A percentile compares a stretch with the other conserved stretches of the same genome.
phyloP scores from a whole-genome alignment of 2,329 filamentous ascomycete genomes.

The Xylariaceae sp. region DNA sequence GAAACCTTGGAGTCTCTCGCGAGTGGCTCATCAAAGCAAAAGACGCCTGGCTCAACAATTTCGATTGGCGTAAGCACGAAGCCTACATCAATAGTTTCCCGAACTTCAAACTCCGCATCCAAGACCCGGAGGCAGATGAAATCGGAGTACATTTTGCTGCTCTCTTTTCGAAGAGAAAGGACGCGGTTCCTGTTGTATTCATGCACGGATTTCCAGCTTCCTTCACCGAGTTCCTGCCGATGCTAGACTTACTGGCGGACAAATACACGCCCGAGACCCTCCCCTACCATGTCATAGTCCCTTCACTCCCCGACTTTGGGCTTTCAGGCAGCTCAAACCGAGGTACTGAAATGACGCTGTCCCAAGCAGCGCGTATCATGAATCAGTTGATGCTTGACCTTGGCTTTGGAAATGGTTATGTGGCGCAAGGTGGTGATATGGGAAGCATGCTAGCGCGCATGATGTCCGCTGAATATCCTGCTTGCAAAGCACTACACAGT shows the following conservation, averaged over 20 bases:
- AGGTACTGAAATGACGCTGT: neutral
- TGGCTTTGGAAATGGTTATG: constrained; percentile 2
- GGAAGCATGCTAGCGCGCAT: constrained; percentile 2
- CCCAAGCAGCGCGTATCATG: neutral
- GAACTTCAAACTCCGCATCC: constrained; percentile 3
- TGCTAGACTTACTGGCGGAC: neutral
- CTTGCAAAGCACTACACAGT: constrained; percentile 8
- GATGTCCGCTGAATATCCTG: constrained; percentile 4
- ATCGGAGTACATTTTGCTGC: constrained; percentile 2
- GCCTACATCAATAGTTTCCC: constrained; percentile 5
- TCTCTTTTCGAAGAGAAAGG: constrained; percentile 2
- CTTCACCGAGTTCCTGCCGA: constrained; percentile 2
- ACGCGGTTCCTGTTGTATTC: neutral
- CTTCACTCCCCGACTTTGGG: constrained; percentile 3
- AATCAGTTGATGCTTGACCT: neutral
- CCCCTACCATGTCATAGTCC: constrained; percentile 4
- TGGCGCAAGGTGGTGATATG: constrained; percentile 5
- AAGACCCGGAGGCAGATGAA: neutral
- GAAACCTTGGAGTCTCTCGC: constrained; percentile 1
- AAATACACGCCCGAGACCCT: constrained; percentile 3
- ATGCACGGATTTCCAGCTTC: constrained; percentile 1
- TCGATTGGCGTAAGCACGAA: constrained; percentile 7
- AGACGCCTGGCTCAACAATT: constrained; percentile 2
- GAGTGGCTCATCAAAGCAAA: constrained; percentile 9
- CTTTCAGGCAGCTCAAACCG: neutral